Base-by-base conservation (phyloP, 208 protist species). In the Crithidia expoeki region DNA sequence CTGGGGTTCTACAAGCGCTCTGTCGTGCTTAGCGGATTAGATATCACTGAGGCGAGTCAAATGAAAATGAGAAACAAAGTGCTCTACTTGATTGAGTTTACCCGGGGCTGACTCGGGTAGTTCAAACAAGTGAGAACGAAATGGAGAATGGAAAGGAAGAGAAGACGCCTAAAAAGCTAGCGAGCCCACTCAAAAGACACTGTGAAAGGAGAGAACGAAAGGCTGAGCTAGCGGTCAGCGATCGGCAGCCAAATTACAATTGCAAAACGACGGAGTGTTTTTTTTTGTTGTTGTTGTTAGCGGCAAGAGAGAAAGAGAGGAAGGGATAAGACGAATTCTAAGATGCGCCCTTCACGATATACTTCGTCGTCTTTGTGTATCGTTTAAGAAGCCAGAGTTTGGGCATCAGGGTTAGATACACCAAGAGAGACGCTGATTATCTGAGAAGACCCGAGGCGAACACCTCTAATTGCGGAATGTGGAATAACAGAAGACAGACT, bases 241-340 rank as follows among this genome's bases (percentile, higher is more conserved):
- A 42, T 2, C 34, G 23, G 44, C 38, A 75, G 57, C 23, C 16
- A 62, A 59, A 66, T 49, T 28, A 57, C 38, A 21, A 47, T 4
- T 3, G n/a, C 3, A 47, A 47, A 47, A n/a, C n/a, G 42, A 42
- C 6, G 12, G 36, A 42, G 36, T 6, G 12, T 42, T 40, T 40
- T 40, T 40, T 40, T 40, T 40, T 40, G 42, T 47, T n/a, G 47
- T 40, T 7, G 46, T 74, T 9, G 42, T 9, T 47, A 21, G 42
- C 12, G 5, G 42, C 14, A 17, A 47, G 47, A 50, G 34, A 50
- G 32, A 55, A 16, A 64, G 64, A 49, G 12, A 21, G 27, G 46
- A 76, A 47, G 42, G 16, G 14, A 17, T 4, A 47, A n/a, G 42
- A 19, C 9, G 14, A 47, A n/a, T 21, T 21, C 4, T 9, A 17